Percentiles rank a stretch among this genome's conserved stretches.
Evolutionary conservation across 2,329 filamentous ascomycete species (phyloP).

Genomic region (Emergomyces orientalis): DNA sequence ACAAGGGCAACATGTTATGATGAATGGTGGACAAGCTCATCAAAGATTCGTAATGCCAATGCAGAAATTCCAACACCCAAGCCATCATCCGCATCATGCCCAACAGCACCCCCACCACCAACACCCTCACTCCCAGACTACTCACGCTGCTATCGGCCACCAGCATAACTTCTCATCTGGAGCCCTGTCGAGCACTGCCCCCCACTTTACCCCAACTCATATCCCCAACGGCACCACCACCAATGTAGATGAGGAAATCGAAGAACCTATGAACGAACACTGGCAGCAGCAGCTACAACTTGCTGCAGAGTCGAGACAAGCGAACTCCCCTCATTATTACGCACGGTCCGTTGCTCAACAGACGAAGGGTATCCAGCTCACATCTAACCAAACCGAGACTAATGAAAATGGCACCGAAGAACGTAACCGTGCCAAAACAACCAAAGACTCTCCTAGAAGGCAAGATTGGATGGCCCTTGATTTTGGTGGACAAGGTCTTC

Average conservation of each 20-base stretch:
- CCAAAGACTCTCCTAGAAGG: slow-evolving; percentile 43
- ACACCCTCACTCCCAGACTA: slow-evolving; percentile 34
- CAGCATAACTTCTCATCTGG: slow-evolving; percentile 44
- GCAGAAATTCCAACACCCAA: slow-evolving; percentile 40
- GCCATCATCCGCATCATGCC: slow-evolving; percentile 36
- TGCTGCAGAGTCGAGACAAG: slow-evolving; percentile 62
- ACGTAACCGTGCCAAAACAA: slow-evolving; percentile 56
- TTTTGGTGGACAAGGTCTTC: slow-evolving; percentile 88
- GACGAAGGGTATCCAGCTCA: slow-evolving; percentile 37
- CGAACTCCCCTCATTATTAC: slow-evolving; percentile 64
- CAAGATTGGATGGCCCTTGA: slow-evolving; percentile 92
- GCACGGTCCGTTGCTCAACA: slow-evolving; percentile 40
- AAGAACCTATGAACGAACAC: slow-evolving; percentile 56
- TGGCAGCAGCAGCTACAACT: slow-evolving; percentile 83
- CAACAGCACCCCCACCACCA: slow-evolving; percentile 35
- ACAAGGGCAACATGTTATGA: slow-evolving; percentile 42
- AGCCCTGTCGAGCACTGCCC: slow-evolving; percentile 39
- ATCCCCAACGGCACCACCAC: slow-evolving; percentile 51
- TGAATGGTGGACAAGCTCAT: slow-evolving; percentile 42
- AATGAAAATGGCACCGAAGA: slow-evolving; percentile 45
- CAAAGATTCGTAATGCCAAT: slow-evolving; percentile 43
- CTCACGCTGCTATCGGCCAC: slow-evolving; percentile 36
- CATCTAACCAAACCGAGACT: slow-evolving; percentile 41
- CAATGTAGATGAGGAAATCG: slow-evolving; percentile 47
- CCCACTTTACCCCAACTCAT: slow-evolving; percentile 51